Base-by-base conservation (phyloP, 2,329 filamentous ascomycete genomes). In the Ustulina deusta region DNA sequence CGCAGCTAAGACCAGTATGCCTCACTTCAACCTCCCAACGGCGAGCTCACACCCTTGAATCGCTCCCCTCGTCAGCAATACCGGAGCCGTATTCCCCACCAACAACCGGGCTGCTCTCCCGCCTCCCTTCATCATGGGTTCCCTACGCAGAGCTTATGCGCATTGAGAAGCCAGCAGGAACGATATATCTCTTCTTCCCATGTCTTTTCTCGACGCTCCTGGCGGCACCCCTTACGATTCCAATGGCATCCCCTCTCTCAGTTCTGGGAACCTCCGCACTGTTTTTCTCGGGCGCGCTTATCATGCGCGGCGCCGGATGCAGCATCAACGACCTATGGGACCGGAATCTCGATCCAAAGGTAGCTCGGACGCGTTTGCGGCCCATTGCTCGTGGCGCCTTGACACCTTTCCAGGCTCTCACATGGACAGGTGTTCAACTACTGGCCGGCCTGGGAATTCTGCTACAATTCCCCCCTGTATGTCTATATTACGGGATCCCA, bases 281-380 rank as follows among this genome's bases (percentile, higher is more conserved):
- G 55, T 96, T 97, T 81, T 87, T 91, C 74, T 84, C 88, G 1
- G 93, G 93, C 58, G 91, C 93, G 3, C 78, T 97, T 51, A 86
- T 97, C 72, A 96, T 97, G 92, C 91, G 94, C 68, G 92, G 94
- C 56, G 93, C 93, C 22, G 93, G 93, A 59, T 97, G 94, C 79
- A 91, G 91, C 20, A 93, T 97, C 81, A 97, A 97, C 78, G 94
- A 97, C 78, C 88, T 97, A 58, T 94, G 93, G 91, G 94, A 97
- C 79, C 89, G 93, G 62, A 92, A 96, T 73, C 89, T 97, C 17
- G 94, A 97, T 79, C 90, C 91, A 6, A 87, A 93, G 70, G 93
- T 97, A 15, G 81, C 86, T 1, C 87, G 94, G 55, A 97, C 93
- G 6, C 87, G 90, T 15, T 83, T 93, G 36, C 90, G 94, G 17